A percentile compares a stretch with the other conserved stretches of the same genome.
phyloP scores from a whole-genome alignment of 495 filamentous ascomycete genomes.

The Oleoguttula mirabilis region DNA sequence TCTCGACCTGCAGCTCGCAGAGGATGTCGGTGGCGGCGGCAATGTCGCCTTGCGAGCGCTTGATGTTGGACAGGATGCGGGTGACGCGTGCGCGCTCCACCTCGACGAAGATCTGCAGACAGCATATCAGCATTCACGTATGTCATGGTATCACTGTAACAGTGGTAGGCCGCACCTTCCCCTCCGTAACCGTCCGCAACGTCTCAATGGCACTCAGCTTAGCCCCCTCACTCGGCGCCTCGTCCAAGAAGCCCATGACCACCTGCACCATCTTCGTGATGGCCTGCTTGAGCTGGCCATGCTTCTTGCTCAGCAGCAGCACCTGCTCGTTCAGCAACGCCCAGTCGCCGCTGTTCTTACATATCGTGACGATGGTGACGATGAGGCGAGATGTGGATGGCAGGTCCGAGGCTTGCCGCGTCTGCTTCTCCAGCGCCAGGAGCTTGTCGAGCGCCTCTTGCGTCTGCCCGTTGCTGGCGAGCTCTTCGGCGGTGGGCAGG shows the following conservation, averaged over 20 bases:
- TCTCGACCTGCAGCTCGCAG: slow-evolving; percentile 96
- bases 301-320: slow-evolving; percentile 91
- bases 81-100: slow-evolving; percentile 94
- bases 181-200: slow-evolving; percentile 89
- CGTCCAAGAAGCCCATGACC: slow-evolving; percentile 83
- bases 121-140: slow-evolving; percentile 6
- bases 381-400: slow-evolving; percentile 84
- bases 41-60: slow-evolving; percentile 84
- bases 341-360: slow-evolving; percentile 89
- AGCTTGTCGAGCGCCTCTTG: slow-evolving; percentile 82
- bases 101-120: slow-evolving; percentile 84
- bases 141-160: not conserved
- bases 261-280: slow-evolving; percentile 97
- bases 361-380: slow-evolving; percentile 78
- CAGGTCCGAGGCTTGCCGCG: slow-evolving; percentile 91
- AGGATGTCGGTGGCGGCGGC: slow-evolving; percentile 82
- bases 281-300: slow-evolving; percentile 98
- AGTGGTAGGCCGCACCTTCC: slow-evolving; percentile 51
- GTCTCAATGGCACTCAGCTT: slow-evolving; percentile 93
- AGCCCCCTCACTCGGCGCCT: slow-evolving; percentile 63
- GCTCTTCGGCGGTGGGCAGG: slow-evolving; percentile 75
- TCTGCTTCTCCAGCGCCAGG: slow-evolving; percentile 80
- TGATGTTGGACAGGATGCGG: slow-evolving; percentile 88
- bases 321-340: slow-evolving; percentile 90
- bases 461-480: slow-evolving; percentile 37